These are phyloP conservation scores for Mortierella claussenii DNA, from an alignment of 192 early-diverging fungal species.

Conservation along the genomic window DNA sequence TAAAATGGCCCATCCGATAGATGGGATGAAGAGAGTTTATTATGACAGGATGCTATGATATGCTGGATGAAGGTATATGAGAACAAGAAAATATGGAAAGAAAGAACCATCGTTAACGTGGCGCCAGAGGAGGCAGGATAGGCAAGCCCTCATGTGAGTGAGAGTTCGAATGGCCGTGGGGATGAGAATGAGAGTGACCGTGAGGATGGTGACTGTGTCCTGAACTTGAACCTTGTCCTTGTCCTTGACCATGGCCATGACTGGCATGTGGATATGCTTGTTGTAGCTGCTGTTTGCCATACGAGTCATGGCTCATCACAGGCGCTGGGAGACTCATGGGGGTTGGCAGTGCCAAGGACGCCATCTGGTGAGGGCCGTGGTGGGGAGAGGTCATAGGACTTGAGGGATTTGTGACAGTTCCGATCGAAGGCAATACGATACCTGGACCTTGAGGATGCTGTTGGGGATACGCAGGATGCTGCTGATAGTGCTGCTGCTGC, in stretches of 20 bases:
- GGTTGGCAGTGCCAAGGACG: conserved; percentile 18
- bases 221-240: too few species aligned
- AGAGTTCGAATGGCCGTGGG: conserved; percentile 6
- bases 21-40: too few species aligned
- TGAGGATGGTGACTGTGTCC: neutral
- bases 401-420: conserved; percentile 24
- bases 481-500: conserved; percentile 3
- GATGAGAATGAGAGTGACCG: conserved; percentile 13
- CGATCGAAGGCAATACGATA: conserved; percentile 28
- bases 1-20: too few species aligned
- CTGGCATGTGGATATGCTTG: conserved; percentile 14
- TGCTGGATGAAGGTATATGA: too few species aligned
- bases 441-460: conserved; percentile 14
- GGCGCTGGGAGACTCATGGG: conserved; percentile 43
- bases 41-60: too few species aligned
- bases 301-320: conserved; percentile 23
- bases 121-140: conserved; percentile 30
- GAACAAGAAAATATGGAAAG: neutral
- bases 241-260: conserved; percentile 1
- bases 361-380: conserved; percentile 14
- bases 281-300: conserved; percentile 14
- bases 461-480: conserved; percentile 3
- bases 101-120: conserved; percentile 15
- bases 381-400: conserved; percentile 40
- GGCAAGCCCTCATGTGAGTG: conserved; percentile 15